Base-by-base conservation (phyloP, 148 eudicot species). In the Rhododendron griersonianum region DNA sequence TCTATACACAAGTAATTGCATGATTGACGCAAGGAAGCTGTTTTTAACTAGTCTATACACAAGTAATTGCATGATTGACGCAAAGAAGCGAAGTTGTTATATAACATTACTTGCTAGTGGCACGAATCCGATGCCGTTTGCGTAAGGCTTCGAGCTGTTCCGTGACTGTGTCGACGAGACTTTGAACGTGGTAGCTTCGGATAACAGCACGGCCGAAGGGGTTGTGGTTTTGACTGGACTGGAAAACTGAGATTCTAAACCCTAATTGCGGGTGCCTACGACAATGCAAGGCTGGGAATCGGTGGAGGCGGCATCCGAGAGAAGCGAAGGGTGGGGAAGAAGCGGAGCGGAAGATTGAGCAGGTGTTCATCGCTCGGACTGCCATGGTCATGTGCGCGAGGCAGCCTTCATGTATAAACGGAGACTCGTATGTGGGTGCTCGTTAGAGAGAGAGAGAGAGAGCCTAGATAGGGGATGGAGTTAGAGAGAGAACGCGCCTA, bases 361-460 rank as follows among this genome's bases (percentile, higher is more conserved):
- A 87, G 82, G 86, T 57, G 86, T 94, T 90, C 76, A 87, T 87
- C 23, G 92, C 91, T 39, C 95, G 93, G 88, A 86, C 91, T 84
- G 90, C 95, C 91, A 93, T 91, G 18, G 48, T 86, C 53, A 21
- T 53, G 11, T 8, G 76, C 47, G 21, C 63, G 3, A 51, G 25
- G 81, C 4, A 74, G 69, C 33, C 33, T 14, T 74, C 86, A 51
- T 84, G 67, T 1, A 84, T 61, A 33, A 1, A 71, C 47, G 73
- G 30, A 25, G 33, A 44, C 4, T 51, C 11, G 57, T 51, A 11
- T 3, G 57, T 51, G 8, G 45, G 51, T 48, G 13, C 7, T 0
- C 45, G 45, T 57, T 18, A 41, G 81, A 78, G 80, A 39, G 48
- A 18, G n/a, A 16, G 11, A 9, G 51, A 10, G 2, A 48, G 11